Evolutionary conservation across 768 basidiomycete genomes (phyloP), one percentile per base, ranked within the genome.

Genomic region (Glaciozyma martinii): DNA sequence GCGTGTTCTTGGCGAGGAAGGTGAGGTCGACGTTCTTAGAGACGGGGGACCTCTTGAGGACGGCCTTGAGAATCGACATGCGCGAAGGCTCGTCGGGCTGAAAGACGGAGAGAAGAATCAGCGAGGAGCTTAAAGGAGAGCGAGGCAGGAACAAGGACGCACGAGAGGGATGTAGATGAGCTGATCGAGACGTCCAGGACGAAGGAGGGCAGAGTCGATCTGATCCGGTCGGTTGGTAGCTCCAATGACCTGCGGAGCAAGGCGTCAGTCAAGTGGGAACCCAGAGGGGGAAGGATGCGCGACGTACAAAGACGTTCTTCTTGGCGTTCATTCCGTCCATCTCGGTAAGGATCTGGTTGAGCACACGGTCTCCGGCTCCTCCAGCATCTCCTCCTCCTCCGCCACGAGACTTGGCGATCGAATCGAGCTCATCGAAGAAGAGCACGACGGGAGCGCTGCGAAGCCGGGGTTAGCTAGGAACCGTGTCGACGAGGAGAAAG

Each of bases 341-440:
- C 79, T 97, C 93, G 66, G 93, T 95, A 10, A 95, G 85, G 71
- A 93, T 88, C 75, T 93, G 90, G 79, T 99, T 97, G 64, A 99
- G 82, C 21, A 98, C 95, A 80, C 95, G 90, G 75, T 99, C 95
- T 44, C 94, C 87, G 18, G 95, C 94, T 67, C 95, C 95, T 69
- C 95, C 95, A 61, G 79, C 95, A 78, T 98, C 95, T 46, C 92
- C 92, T 13, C 81, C 79, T 4, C 83, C 82, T 27, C 84, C 83
- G 67, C 95, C 95, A 79, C 95, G 90, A 60, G 92, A 84, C 80
- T 98, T 98, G 54, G 95, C 95, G 74, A 99, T 98, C 21, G 94
- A 95, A 77, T 99, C 95, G 77, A 99, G 82, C 78, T 99, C 95
- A 74, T 99, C 95, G 79, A 99, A 99, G 89, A 99, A 99, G 91